phyloP scores from a whole-genome alignment of 805 yeast species.

The Ogataea siamensis region DNA sequence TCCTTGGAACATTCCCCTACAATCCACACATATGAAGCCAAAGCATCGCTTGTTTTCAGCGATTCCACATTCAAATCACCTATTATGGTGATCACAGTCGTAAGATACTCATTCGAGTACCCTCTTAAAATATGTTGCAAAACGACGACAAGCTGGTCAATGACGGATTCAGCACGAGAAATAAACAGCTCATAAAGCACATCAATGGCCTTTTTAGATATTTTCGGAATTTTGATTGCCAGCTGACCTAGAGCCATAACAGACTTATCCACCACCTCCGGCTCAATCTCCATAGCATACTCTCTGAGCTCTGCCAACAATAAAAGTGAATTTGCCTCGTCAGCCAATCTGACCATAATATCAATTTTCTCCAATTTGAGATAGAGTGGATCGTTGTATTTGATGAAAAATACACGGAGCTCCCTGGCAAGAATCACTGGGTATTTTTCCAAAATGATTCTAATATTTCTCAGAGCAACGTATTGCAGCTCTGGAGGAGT shows the following conservation, averaged over 20 bases:
- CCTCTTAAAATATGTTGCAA: constrained; percentile 66
- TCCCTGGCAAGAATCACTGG: constrained; percentile 78
- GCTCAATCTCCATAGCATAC: constrained; percentile 83
- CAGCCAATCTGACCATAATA: constrained; percentile 66
- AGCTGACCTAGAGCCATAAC: constrained; percentile 68
- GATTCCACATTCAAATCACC: constrained; percentile 44
- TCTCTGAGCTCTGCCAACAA: constrained; percentile 71
- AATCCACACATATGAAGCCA: constrained; percentile 64
- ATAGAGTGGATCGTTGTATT: constrained; percentile 80
- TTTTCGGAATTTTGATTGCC: constrained; percentile 58
- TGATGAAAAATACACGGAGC: constrained; percentile 84
- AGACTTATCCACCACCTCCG: constrained; percentile 66
- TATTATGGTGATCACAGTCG: constrained; percentile 55
- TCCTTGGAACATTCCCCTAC: constrained; percentile 68
- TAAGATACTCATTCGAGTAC: constrained; percentile 52
- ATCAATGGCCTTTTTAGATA: constrained; percentile 58
- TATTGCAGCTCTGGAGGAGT: constrained; percentile 94
- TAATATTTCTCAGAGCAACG: constrained; percentile 86
- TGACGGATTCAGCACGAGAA: constrained; percentile 59
- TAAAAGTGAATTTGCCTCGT: constrained; percentile 54
- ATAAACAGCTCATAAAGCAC: constrained; percentile 56
- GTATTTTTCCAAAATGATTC: constrained; percentile 84
- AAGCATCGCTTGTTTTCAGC: constrained; percentile 48
- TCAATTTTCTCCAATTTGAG: constrained; percentile 76
- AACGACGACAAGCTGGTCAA: constrained; percentile 60